phyloP scores from a whole-genome alignment of 768 basidiomycete genomes.

The Pisolithus sp. region DNA sequence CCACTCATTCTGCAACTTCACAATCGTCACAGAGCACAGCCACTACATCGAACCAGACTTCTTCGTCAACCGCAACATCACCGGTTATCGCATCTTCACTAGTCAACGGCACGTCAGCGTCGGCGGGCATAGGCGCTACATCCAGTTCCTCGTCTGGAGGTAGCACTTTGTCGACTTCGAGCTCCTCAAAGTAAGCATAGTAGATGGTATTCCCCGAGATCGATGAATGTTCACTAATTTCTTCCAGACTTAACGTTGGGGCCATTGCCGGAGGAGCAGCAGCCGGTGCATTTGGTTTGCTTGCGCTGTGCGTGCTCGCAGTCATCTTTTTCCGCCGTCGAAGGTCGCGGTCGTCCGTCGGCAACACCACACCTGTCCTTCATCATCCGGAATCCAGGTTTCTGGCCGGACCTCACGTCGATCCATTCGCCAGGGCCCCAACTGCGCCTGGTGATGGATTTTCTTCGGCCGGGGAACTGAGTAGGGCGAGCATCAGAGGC shows the following conservation, averaged over 20 bases:
- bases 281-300: slow-evolving; percentile 14
- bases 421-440: background rate
- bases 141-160: slow-evolving; percentile 9
- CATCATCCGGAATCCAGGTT: slow-evolving; percentile 5
- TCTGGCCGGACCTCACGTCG: background rate
- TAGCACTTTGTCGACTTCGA: background rate
- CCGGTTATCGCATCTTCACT: slow-evolving; percentile 2
- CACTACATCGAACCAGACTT: background rate
- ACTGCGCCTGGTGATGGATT: background rate
- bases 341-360: background rate
- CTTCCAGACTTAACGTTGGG: slow-evolving; percentile 10
- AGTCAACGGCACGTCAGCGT: slow-evolving; percentile 4
- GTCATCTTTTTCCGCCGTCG: slow-evolving; percentile 6
- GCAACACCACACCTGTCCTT: slow-evolving; percentile 8
- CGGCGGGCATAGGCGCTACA: slow-evolving; percentile 4
- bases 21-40: slow-evolving; percentile 2
- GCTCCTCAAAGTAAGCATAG: slow-evolving; percentile 10
- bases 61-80: background rate
- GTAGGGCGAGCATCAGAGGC: background rate
- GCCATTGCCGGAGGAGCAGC: slow-evolving; percentile 10
- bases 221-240: background rate
- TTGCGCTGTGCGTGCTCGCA: slow-evolving; percentile 11
- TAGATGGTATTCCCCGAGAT: background rate
- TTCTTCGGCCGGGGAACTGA: background rate
- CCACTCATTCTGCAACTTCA: background rate